Percentiles rank a stretch among this genome's conserved stretches.
Evolutionary conservation across 805 yeast species (phyloP).

Genomic region (Starmera quercuum): DNA sequence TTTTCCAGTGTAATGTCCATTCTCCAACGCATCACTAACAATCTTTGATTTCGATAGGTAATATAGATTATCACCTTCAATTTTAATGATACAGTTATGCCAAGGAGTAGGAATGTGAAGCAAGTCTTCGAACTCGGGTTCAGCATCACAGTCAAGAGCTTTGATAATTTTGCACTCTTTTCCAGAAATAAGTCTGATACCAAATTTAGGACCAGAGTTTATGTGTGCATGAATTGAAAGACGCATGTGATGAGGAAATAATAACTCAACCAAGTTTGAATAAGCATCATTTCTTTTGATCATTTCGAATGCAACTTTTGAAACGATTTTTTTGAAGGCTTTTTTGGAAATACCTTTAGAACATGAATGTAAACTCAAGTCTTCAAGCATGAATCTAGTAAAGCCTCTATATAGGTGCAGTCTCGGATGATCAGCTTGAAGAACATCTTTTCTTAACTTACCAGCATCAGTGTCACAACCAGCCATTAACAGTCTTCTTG

Average conservation of each 20-base stretch:
- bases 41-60: conserved; percentile 29
- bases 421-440: conserved; percentile 47
- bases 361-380: conserved; percentile 35
- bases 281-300: conserved; percentile 59
- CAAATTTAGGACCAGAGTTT: conserved; percentile 54
- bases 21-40: conserved; percentile 27
- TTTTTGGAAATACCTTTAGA: conserved; percentile 35
- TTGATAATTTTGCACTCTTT: conserved; percentile 38
- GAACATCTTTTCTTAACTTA: conserved; percentile 53
- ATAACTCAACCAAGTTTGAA: conserved; percentile 51
- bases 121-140: conserved; percentile 41
- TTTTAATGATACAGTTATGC: conserved; percentile 47
- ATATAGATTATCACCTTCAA: conserved; percentile 26
- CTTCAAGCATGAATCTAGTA: conserved; percentile 52
- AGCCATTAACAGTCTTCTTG: conserved; percentile 34
- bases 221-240: conserved; percentile 56
- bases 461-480: conserved; percentile 52
- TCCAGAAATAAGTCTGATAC: conserved; percentile 38
- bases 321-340: conserved; percentile 40
- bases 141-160: conserved; percentile 28
- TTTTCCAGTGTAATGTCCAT: conserved; percentile 25
- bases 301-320: conserved; percentile 56
- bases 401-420: conserved; percentile 48
- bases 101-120: conserved; percentile 63
- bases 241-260: conserved; percentile 53